Conservation (phyloP, 1,284 basidiomycete species). For the Naganishia sp. region DNA sequence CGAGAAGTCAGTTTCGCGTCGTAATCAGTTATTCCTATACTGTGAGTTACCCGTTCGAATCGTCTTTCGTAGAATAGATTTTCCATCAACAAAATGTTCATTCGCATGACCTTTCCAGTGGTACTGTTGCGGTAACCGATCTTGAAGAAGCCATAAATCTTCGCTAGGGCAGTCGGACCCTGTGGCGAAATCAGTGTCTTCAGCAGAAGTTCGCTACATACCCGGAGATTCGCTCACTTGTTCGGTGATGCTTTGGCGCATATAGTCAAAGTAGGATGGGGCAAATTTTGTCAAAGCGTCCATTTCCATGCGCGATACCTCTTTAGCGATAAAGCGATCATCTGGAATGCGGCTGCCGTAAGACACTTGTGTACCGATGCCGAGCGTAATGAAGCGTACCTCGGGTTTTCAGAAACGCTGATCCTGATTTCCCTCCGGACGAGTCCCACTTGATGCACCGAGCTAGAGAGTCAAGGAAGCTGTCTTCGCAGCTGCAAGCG, state of each 20-base stretch:
- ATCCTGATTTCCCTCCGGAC: slow-evolving; percentile 93
- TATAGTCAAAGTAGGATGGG: slow-evolving; percentile 96
- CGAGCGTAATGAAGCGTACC: slow-evolving; percentile 58
- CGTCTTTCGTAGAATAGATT: slow-evolving; percentile 91
- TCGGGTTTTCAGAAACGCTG: slow-evolving; percentile 91
- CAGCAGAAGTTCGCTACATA: background rate
- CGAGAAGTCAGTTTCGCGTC: background rate
- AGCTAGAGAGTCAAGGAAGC: slow-evolving; percentile 88
- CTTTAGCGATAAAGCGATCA: slow-evolving; percentile 97
- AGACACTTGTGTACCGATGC: background rate
- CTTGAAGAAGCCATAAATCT: slow-evolving; percentile 97
- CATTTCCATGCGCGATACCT: slow-evolving; percentile 86
- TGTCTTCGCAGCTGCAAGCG: slow-evolving; percentile 89
- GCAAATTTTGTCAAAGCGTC: slow-evolving; percentile 97
- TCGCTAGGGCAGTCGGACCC: slow-evolving; percentile 91
- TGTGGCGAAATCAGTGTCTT: slow-evolving; percentile 49
- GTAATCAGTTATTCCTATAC: background rate
- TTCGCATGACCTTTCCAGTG: slow-evolving; percentile 75
- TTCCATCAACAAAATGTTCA: slow-evolving; percentile 97
- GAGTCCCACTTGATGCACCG: slow-evolving; percentile 96
- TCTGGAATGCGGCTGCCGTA: slow-evolving; percentile 59
- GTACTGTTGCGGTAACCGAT: slow-evolving; percentile 85
- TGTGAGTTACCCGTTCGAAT: slow-evolving; percentile 68
- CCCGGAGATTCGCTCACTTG: slow-evolving; percentile 12
- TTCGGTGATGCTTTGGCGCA: slow-evolving; percentile 63